Evolutionary conservation across 2,329 filamentous ascomycete species (phyloP), one percentile per base, ranked within the genome.

Genomic region (Colletotrichum agaves): DNA sequence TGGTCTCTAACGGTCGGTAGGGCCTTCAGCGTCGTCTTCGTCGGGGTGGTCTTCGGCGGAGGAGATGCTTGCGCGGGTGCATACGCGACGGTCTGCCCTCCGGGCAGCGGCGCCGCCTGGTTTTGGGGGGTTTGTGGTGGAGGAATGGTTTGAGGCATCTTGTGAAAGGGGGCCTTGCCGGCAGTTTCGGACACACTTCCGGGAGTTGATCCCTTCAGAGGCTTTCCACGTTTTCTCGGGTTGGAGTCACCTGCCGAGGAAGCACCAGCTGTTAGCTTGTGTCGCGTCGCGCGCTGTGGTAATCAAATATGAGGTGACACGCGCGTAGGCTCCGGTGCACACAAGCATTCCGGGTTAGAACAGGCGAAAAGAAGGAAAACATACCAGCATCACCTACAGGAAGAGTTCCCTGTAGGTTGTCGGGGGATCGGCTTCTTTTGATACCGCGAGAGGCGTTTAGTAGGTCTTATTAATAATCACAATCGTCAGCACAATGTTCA

Each of bases 1-100:
- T 99, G 96, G 76, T 99, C 96, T 79, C 96, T 87, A 13, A 98
- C 96, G 4, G 96, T 98, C 3, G 96, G 96, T 47, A 99, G 85
- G 1, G 96, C 96, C 81, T 99, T 99, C 73, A 98, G 85, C 8
- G 95, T 93, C 10, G 89, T 85, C 81, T 97, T 97, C 37, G 90
- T 90, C 5, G 93, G 92, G 3, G 93, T 93, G 3, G 91, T 87
- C 79, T 95, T 96, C 21, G 92, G 89, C 15, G 93, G 93, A 77
- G 88, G 79, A 78, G 80, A 69, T 74, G 79, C 74, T 72, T 76
- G 80, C 17, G 77, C 72, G 3, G 81, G 75, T 17, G 79, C 73
- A 70, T 82, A 83, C 56, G 77, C 74, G 58, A 77, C 78, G 46
- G 78, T 73, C 69, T 85, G 84, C 6, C 52, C 64, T 21, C 74